Percentiles rank a stretch among this genome's conserved stretches.
phyloP scores from a whole-genome alignment of 257 asterid species.

The Penstemon eatonii region DNA sequence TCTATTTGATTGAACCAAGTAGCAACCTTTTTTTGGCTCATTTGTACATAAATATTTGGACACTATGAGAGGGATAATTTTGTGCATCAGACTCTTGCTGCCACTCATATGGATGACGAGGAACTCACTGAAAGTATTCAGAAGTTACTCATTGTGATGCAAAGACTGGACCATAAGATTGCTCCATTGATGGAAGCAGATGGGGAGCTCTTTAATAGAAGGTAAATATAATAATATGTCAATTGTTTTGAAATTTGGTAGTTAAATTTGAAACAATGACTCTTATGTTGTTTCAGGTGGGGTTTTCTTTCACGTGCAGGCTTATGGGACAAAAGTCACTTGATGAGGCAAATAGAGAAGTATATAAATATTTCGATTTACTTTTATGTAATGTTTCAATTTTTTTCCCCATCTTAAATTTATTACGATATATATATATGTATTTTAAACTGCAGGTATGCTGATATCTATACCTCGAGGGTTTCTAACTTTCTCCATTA shows the following conservation, averaged over 20 bases:
- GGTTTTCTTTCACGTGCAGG: slow-evolving; percentile 93
- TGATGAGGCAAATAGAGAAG: slow-evolving; percentile 95
- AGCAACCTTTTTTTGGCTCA: neutral
- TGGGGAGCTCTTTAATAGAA: slow-evolving; percentile 73
- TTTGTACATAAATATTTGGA: neutral
- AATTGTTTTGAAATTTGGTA: slow-evolving; percentile 20
- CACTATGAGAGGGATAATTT: neutral
- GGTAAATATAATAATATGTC: slow-evolving; percentile 33
- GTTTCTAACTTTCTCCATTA: slow-evolving; percentile 90
- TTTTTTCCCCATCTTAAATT: slow-evolving; percentile 8
- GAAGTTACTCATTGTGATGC: slow-evolving; percentile 84
- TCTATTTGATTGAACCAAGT: neutral
- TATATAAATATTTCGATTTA: slow-evolving; percentile 32
- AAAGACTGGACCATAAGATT: slow-evolving; percentile 71
- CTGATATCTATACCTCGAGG: slow-evolving; percentile 88
- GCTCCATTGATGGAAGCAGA: slow-evolving; percentile 84
- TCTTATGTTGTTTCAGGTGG: slow-evolving; percentile 61
- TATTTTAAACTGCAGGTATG: slow-evolving; percentile 57
- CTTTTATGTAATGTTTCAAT: neutral
- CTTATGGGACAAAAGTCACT: slow-evolving; percentile 94
- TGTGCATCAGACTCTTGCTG: slow-evolving; percentile 72
- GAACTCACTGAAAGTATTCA: slow-evolving; percentile 86
- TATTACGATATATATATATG: neutral
- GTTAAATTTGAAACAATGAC: slow-evolving; percentile 7
- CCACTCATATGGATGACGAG: slow-evolving; percentile 76